Evolutionary conservation across 352 stramenopile genomes (phyloP), one percentile per base, ranked within the genome.

Genomic region (Pythium aristosporum): DNA sequence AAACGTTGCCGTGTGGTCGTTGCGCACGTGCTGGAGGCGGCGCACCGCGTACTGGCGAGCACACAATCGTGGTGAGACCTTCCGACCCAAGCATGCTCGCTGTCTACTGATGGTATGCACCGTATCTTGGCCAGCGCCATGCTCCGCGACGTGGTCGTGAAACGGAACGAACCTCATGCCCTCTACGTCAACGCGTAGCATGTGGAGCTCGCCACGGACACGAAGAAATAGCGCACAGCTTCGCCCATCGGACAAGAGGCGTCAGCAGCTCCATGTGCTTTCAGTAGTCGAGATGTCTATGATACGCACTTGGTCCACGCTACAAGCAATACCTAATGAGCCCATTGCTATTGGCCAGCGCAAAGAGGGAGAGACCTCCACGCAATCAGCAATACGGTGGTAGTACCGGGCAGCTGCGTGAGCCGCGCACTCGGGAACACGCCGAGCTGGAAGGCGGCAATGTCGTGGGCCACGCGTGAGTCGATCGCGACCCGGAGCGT

Each of bases 371-470:
- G 25, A 30, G 25, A 30, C 25, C 3, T 30, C 25, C 5, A 5
- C 25, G 25, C 25, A 30, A 30, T 30, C 25, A 30, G 25, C 3
- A 30, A 30, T 30, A 5, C 5, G 25, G 3, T 5, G 25, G 5
- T 43, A 43, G 21, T 50, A 89, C 80, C 68, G 55, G 78, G 74
- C 16, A 89, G 68, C 13, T 57, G 56, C 11, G 80, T 87, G 46
- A 76, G 41, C n/a, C 77, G 77, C 52, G 76, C 57, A 6, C 50
- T 47, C 32, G 80, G 78, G 65, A 86, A 86, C 44, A 74, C 63
- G 4, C 80, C 77, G 39, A 70, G 65, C 54, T 87, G 74, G 60
- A 84, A 78, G 43, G 57, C 72, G 12, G 62, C 56, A 39, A 89
- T 81, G 56, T 85, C 74, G 5, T 68, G 66, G 49, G 77, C 80